Percentiles rank a stretch among this genome's conserved stretches.
phyloP scores from a whole-genome alignment of 176 grass and related monocot species.

The Tuctoria greenei region DNA sequence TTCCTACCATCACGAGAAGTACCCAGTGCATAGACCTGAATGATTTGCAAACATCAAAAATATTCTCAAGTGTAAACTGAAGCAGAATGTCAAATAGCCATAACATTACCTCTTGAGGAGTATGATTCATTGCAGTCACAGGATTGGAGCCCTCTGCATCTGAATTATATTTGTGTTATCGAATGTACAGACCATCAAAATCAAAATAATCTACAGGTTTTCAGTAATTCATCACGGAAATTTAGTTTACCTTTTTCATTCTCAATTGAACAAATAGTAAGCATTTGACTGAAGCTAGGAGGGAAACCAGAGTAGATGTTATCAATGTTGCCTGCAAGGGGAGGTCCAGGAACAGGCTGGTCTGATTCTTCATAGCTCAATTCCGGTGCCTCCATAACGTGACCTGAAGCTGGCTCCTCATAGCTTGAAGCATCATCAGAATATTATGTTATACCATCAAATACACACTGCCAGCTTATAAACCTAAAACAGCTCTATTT shows the following conservation, averaged over 20 bases:
- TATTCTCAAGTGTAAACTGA: not conserved
- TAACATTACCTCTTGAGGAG: slow-evolving; percentile 39
- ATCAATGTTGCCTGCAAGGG: slow-evolving; percentile 28
- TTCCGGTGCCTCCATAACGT: slow-evolving; percentile 30
- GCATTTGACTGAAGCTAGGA: slow-evolving; percentile 55
- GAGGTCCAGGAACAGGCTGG: slow-evolving; percentile 31
- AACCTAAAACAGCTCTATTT: slow-evolving; percentile 4
- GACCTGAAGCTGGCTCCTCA: slow-evolving; percentile 37
- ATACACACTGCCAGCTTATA: slow-evolving; percentile 19
- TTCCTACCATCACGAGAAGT: slow-evolving; percentile 30
- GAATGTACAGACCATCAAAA: slow-evolving; percentile 2
- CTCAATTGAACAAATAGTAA: slow-evolving; percentile 49
- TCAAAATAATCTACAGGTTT: slow-evolving; percentile 2
- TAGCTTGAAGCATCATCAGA: slow-evolving; percentile 38
- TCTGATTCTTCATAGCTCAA: slow-evolving; percentile 35
- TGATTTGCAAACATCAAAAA: slow-evolving; percentile 19
- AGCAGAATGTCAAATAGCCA: slow-evolving; percentile 21
- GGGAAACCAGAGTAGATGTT: slow-evolving; percentile 46
- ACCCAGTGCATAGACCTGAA: slow-evolving; percentile 41
- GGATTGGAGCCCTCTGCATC: slow-evolving; percentile 25
- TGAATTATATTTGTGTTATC: slow-evolving; percentile 5
- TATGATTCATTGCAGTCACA: slow-evolving; percentile 13
- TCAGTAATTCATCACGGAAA: slow-evolving; percentile 8
- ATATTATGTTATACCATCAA: slow-evolving; percentile 7
- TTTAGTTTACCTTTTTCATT: slow-evolving; percentile 38